Evolutionary conservation across 2,329 filamentous ascomycete genomes (phyloP).

Genomic region (Lasiodiplodia gonubiensis): DNA sequence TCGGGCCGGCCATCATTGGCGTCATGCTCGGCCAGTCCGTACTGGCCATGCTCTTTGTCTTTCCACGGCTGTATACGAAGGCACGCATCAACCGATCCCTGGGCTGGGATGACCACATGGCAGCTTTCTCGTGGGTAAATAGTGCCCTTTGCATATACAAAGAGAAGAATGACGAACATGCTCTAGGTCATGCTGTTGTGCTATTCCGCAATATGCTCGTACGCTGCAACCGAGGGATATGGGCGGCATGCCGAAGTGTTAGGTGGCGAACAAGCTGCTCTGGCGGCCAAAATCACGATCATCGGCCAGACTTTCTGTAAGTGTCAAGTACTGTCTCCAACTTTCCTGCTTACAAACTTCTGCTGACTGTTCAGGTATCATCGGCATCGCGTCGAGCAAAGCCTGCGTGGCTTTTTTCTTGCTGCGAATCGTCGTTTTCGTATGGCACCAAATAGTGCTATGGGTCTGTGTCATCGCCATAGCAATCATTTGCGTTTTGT

Average conservation of each 20-base stretch:
- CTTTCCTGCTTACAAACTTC: too few species aligned
- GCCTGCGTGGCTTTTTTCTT: constrained; percentile 41
- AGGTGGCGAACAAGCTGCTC: constrained; percentile 35
- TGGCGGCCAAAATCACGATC: constrained; percentile 42
- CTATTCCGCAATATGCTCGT: constrained; percentile 37
- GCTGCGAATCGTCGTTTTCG: constrained; percentile 39
- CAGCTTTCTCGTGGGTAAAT: constrained; percentile 30
- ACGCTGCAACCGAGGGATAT: constrained; percentile 38
- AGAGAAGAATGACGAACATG: neutral
- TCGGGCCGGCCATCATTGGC: constrained; percentile 16
- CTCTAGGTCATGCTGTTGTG: constrained; percentile 37
- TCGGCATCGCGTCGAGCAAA: constrained; percentile 41
- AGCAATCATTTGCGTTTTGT: constrained; percentile 37
- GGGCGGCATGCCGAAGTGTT: constrained; percentile 36
- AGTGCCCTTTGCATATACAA: neutral
- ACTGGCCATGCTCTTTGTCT: constrained; percentile 37
- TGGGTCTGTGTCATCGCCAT: constrained; percentile 41
- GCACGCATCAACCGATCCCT: constrained; percentile 37
- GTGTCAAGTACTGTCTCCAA: neutral
- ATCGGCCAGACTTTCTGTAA: constrained; percentile 40
- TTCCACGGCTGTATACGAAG: constrained; percentile 38
- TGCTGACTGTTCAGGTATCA: constrained; percentile 29
- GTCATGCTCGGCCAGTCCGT: constrained; percentile 42
- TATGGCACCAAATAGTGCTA: constrained; percentile 39
- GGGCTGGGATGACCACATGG: constrained; percentile 41